These are phyloP conservation scores for Ustilago trichophora DNA, from an alignment of 1,284 basidiomycete species.

Conservation along the genomic window DNA sequence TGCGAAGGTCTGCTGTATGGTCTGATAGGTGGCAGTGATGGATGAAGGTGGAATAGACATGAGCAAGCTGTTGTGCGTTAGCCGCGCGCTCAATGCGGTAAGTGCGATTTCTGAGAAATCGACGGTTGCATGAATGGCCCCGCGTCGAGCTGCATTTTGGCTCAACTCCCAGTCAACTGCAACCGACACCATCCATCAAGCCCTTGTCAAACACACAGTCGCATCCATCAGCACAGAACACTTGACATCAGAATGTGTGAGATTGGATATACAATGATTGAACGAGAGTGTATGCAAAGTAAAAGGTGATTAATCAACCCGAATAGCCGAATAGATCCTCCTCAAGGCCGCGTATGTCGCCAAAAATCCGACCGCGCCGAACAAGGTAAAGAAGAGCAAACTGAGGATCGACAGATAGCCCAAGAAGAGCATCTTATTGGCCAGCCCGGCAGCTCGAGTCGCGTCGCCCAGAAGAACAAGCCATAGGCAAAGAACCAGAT, in stretches of 20 bases:
- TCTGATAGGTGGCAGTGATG: too few relatives aligned
- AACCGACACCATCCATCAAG: too few relatives aligned
- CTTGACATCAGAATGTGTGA: too few relatives aligned
- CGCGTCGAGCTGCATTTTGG: conserved; percentile 3
- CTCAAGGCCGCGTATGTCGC: conserved; percentile 52
- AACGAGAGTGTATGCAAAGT: too few relatives aligned
- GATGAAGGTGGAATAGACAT: too few relatives aligned
- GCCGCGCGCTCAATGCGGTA: too few relatives aligned
- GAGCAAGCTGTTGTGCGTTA: too few relatives aligned
- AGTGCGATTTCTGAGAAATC: conserved; percentile 20
- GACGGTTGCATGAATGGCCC: neutral
- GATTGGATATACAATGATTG: too few relatives aligned
- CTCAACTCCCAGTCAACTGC: too few relatives aligned
- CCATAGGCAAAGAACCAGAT: conserved; percentile 88
- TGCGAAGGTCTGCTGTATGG: too few relatives aligned
- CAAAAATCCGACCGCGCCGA: conserved; percentile 70
- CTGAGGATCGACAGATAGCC: conserved; percentile 88
- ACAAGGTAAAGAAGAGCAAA: conserved; percentile 85
- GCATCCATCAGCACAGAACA: too few relatives aligned
- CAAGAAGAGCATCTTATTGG: conserved; percentile 86
- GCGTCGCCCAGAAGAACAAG: conserved; percentile 85
- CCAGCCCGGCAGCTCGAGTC: conserved; percentile 83
- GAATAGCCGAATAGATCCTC: conserved; percentile 57
- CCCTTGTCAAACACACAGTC: too few relatives aligned
- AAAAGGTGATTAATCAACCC: conserved; percentile 63